Evolutionary conservation across 306 rosid species (phyloP), one percentile per base, ranked within the genome.

Genomic region (Inga laurina): DNA sequence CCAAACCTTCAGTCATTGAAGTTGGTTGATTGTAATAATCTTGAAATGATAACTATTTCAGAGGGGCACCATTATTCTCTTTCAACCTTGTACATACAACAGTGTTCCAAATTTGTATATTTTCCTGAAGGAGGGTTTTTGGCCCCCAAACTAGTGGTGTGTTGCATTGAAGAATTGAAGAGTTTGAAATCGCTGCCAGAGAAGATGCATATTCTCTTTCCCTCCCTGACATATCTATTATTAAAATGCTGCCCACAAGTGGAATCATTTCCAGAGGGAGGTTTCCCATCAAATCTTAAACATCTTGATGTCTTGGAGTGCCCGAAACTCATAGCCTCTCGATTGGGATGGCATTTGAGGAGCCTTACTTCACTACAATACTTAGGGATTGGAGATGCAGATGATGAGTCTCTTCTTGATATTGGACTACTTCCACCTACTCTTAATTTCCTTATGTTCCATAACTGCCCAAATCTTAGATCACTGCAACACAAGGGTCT

Each of bases 271-370:
- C 44, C 68, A 0, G 52, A 64, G 4, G 80, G 16, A 6, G 67
- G 80, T 21, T 64, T 62, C 54, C 75, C 84, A n/a, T 15, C 45
- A 51, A 49, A 48, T 74, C 24, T 81, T 8, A n/a, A 7, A 7
- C 0, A 1, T 7, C 59, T 81, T 34, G 0, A 1, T 0, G 64
- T 81, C n/a, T 0, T 0, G 0, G 24, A 37, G 3, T 81, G 80
- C 59, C n/a, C 62, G 0, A 81, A 74, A 49, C 67, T 81, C 21
- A 0, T 48, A 12, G 79, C 80, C 7, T 2, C 37, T 34, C 49
- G 46, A 22, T 48, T 34, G 80, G 24, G 13, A 24, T 81, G 84
- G 84, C 32, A 59, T n/a, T 27, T 74, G 57, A 18, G 37, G 7
- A 37, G 10, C 4, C 79, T 11, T 32, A n/a, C 8, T 18, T 62